Percentiles rank a stretch among this genome's conserved stretches.
Conservation (phyloP, 225 moss, liverwort and hornwort genomes). For the Polytrichum formosum region DNA sequence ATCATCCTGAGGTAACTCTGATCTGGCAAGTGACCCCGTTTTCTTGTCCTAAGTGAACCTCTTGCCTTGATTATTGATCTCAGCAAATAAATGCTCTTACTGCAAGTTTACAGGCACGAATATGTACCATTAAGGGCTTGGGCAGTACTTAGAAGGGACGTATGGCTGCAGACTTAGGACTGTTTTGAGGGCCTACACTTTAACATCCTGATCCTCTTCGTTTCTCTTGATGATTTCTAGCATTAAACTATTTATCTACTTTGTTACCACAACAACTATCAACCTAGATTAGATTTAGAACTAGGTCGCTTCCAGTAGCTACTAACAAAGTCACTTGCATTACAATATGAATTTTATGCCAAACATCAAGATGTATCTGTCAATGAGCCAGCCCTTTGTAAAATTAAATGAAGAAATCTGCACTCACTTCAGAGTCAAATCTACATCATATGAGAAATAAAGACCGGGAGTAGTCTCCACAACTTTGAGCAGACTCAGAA, state of each 20-base stretch:
- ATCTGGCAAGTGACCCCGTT: neutral
- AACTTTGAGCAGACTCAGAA: constrained; percentile 50
- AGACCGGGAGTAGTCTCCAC: constrained; percentile 66
- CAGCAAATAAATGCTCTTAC: neutral
- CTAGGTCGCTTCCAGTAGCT: neutral
- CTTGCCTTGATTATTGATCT: neutral
- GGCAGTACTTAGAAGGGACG: neutral
- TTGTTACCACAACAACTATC: neutral
- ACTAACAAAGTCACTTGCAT: no score
- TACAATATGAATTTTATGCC: no score
- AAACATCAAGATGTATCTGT: no score
- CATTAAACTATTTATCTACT: neutral
- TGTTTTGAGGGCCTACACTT: neutral
- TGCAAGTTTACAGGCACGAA: neutral
- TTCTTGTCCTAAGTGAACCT: constrained; percentile 6
- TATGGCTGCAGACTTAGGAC: neutral
- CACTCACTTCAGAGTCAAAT: constrained; percentile 73
- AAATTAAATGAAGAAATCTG: neutral
- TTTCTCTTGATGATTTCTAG: no score
- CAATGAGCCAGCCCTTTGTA: no score
- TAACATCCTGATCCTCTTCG: no score
- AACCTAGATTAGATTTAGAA: neutral
- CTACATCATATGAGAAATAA: constrained; percentile 64
- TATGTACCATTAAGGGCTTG: no score
- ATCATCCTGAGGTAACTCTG: neutral